Evolutionary conservation across 2,329 filamentous ascomycete genomes (phyloP).

Genomic region (Ophiocordyceps camponoti-floridani): DNA sequence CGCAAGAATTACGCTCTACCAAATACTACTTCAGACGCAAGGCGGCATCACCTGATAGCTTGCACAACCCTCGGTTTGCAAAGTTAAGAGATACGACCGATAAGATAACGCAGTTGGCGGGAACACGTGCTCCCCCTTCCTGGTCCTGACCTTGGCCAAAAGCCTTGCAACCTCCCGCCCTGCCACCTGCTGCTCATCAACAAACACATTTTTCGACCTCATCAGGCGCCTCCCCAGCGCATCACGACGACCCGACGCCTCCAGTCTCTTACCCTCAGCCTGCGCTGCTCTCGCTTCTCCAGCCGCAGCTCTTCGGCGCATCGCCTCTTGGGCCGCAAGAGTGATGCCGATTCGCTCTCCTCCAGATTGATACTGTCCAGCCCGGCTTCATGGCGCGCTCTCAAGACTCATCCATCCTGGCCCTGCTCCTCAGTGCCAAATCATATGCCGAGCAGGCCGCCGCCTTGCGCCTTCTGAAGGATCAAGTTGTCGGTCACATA

Average conservation of each 20-base stretch:
- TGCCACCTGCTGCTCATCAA: background rate
- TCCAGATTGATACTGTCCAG: constrained; percentile 2
- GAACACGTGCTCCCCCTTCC: background rate
- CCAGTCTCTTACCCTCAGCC: background rate
- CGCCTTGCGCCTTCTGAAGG: constrained; percentile 61
- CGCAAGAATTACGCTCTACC: too few relatives aligned
- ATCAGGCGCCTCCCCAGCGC: background rate
- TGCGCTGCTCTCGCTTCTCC: background rate
- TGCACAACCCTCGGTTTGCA: too few relatives aligned
- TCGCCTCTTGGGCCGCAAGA: background rate
- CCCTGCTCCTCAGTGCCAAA: constrained; percentile 37
- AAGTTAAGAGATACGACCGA: too few relatives aligned
- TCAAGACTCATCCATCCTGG: constrained; percentile 32
- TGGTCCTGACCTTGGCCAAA: background rate
- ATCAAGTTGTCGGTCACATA: constrained; percentile 74
- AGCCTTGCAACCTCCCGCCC: background rate
- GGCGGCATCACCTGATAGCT: too few relatives aligned
- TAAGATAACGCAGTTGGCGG: background rate
- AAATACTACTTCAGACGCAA: too few relatives aligned
- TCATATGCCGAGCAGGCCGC: constrained; percentile 32
- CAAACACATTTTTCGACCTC: background rate
- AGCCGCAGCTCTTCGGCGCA: background rate
- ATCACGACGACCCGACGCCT: background rate
- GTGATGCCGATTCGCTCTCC: constrained; percentile 4
- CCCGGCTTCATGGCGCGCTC: constrained; percentile 31